A percentile compares a stretch with the other conserved stretches of the same genome.
Conservation (phyloP, 1,284 basidiomycete genomes). For the Marasmius sp. region DNA sequence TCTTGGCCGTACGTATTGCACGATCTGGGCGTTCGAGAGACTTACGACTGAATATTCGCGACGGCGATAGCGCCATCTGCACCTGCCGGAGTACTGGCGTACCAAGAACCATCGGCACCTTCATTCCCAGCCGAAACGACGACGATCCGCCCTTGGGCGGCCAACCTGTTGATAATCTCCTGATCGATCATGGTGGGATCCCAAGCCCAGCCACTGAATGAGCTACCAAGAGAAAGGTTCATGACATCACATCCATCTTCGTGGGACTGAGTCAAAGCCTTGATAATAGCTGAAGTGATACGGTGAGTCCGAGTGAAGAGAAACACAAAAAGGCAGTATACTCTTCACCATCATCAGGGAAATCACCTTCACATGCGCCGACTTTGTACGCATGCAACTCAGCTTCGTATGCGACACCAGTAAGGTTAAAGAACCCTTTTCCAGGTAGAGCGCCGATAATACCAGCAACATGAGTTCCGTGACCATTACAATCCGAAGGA, state of each 20-base stretch:
- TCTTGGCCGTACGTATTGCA: neutral
- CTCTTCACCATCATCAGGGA: neutral
- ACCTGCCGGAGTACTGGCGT: neutral
- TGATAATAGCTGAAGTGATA: neutral
- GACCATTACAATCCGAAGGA: neutral
- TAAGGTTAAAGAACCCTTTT: too few species aligned
- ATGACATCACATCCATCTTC: neutral
- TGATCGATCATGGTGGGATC: neutral
- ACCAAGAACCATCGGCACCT: neutral
- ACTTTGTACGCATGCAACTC: neutral
- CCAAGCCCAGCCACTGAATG: neutral
- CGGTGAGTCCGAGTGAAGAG: neutral
- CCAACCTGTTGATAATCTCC: neutral
- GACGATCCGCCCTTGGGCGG: neutral
- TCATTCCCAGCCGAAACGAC: neutral
- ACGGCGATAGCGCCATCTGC: neutral
- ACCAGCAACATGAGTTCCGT: neutral
- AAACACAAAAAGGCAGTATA: neutral
- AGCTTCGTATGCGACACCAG: neutral
- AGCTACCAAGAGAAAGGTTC: neutral
- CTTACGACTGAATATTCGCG: neutral
- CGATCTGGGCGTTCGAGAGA: too few species aligned
- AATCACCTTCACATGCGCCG: neutral
- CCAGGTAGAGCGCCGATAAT: neutral
- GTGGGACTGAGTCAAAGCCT: neutral